phyloP scores from a whole-genome alignment of 768 basidiomycete genomes.

The Nevesoporus exiguus region DNA sequence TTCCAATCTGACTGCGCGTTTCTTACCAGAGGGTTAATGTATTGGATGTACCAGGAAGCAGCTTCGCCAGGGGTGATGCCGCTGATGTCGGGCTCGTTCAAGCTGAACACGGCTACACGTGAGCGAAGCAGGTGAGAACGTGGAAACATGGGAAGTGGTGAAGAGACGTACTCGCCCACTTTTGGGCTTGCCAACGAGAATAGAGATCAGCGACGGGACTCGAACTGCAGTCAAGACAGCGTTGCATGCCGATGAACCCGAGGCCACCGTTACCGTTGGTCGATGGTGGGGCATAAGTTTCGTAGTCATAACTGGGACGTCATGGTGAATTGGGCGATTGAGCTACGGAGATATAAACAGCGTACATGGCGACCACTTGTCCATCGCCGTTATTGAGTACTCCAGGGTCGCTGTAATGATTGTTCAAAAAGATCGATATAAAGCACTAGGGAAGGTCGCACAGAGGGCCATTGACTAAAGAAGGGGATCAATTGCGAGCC shows the following conservation, averaged over 20 bases:
- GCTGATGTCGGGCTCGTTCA: conserved; percentile 37
- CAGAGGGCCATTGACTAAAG: conserved; percentile 30
- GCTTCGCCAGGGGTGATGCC: conserved; percentile 29
- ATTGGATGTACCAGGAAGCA: conserved; percentile 37
- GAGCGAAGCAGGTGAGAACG: background rate
- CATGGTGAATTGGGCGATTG: background rate
- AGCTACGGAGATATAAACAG: background rate
- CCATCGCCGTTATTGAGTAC: conserved; percentile 30
- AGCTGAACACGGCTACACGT: conserved; percentile 30
- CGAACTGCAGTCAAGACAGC: conserved; percentile 35
- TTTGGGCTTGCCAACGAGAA: conserved; percentile 31
- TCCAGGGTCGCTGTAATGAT: conserved; percentile 25
- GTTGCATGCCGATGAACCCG: conserved; percentile 40
- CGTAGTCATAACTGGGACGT: conserved; percentile 39
- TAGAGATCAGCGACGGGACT: conserved; percentile 34
- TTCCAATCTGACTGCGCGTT: background rate
- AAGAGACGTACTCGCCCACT: conserved; percentile 30
- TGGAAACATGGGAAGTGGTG: background rate
- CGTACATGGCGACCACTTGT: conserved; percentile 36
- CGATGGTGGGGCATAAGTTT: conserved; percentile 35
- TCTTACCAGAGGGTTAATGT: conserved; percentile 36
- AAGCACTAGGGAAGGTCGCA: conserved; percentile 10
- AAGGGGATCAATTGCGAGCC: background rate
- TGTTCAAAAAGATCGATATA: background rate
- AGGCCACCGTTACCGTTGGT: conserved; percentile 36